Evolutionary conservation across 1,139 yeast species (phyloP).

Genomic region (Geotrichum candidum): DNA sequence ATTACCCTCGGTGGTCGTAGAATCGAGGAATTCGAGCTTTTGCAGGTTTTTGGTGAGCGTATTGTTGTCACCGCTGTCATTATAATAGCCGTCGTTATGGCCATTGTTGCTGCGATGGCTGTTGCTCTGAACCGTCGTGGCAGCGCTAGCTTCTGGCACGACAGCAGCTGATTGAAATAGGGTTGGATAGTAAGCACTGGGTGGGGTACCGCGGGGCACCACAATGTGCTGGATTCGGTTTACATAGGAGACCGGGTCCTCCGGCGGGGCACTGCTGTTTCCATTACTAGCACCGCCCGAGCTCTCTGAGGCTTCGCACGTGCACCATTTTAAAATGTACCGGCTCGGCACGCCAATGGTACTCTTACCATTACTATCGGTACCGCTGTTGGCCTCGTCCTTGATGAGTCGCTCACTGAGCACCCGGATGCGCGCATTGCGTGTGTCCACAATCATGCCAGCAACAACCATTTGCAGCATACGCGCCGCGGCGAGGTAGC

Average conservation of each 20-base stretch:
- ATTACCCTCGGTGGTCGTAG: neutral
- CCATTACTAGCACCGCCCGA: slow-evolving; percentile 24
- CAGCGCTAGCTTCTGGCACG: neutral
- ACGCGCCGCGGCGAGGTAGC: slow-evolving; percentile 13
- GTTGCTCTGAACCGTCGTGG: neutral
- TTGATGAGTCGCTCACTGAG: slow-evolving; percentile 10
- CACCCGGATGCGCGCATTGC: slow-evolving; percentile 10
- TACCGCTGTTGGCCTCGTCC: slow-evolving; percentile 6
- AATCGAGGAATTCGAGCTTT: neutral
- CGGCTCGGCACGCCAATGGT: neutral
- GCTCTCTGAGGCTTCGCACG: neutral
- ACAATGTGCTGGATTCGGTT: neutral
- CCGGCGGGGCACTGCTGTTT: neutral
- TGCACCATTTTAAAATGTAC: neutral
- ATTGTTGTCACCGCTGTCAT: neutral
- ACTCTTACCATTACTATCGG: neutral
- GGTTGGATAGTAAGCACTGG: neutral
- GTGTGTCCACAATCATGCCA: slow-evolving; percentile 17
- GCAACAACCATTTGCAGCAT: slow-evolving; percentile 13
- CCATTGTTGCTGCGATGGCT: neutral
- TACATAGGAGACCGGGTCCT: neutral
- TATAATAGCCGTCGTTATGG: neutral
- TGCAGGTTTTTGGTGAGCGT: neutral
- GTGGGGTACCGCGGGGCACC: neutral
- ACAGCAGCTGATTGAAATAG: neutral